Base-by-base conservation (phyloP, 441 rosid species). In the Corymbia citriodora region DNA sequence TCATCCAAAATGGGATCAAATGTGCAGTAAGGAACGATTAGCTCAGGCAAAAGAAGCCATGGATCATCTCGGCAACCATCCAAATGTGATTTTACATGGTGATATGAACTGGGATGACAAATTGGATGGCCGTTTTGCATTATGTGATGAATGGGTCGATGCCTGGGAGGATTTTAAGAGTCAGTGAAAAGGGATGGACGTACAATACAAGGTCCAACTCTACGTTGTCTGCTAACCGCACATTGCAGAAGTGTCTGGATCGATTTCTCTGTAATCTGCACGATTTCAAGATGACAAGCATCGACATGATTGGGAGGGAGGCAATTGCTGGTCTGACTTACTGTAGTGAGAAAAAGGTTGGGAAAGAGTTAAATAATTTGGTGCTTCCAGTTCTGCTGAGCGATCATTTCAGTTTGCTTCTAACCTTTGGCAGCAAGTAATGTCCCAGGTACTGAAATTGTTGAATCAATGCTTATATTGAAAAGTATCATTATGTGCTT, bases 21-120 rank as follows among this genome's bases (percentile, higher is more conserved):
- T 97, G 99, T 97, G 83, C 93, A 96, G 99, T 93, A 92, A 93
- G 93, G 99, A 98, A 90, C 98, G 99, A 31, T 96, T 96, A 27
- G 94, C 89, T 55, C 99, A 98, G 93, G 99, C 98, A 2, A 93
- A 93, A 27, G 96, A 95, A 89, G 96, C 97, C 14, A 90, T 94
- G 40, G 90, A 91, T 88, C 63, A 91, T 90, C 98, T 98, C 45
- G 89, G 91, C 91, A 92, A 93, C 89, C 90, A 95, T 79, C 91
- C 92, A 27, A 97, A 98, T 88, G 99, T 95, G 92, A 91, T 98
- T 72, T 98, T 96, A 61, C 94, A 96, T 25, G 99, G 99, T 89
- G 99, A 98, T 92, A 96, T 96, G 98, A 98, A 97, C 92, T 98
- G 99, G 99, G 97, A 96, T 87, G 99, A 97, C 91, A 96, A 96